phyloP scores from a whole-genome alignment of 106 monocot species.

The Xerophyta viscosa region DNA sequence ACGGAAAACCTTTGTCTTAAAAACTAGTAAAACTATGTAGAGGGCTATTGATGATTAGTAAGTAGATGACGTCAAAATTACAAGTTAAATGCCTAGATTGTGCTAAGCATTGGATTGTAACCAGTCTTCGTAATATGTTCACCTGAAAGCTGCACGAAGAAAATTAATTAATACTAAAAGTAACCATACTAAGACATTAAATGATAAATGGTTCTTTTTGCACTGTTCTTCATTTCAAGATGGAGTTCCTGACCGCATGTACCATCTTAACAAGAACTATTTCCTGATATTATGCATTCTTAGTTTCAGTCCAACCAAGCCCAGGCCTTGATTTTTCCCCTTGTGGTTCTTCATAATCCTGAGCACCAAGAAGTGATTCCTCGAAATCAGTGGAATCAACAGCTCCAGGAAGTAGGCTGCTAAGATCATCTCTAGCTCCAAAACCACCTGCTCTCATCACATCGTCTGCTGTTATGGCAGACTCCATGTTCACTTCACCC shows the following conservation, averaged over 20 bases:
- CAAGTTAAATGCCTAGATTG: too few species aligned
- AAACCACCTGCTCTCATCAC: conserved; percentile 64
- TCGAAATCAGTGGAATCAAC: conserved; percentile 82
- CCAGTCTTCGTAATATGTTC: too few species aligned
- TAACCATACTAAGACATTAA: too few species aligned
- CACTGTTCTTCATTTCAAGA: too few species aligned
- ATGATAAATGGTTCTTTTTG: too few species aligned
- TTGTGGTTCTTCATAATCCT: conserved; percentile 57
- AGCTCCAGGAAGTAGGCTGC: conserved; percentile 60
- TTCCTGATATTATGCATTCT: neutral
- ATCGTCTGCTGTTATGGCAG: conserved; percentile 50
- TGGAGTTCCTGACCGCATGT: neutral
- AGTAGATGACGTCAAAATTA: too few species aligned
- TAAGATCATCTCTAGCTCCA: conserved; percentile 75
- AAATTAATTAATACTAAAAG: too few species aligned
- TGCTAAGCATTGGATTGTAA: too few species aligned
- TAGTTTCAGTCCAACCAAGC: conserved; percentile 49
- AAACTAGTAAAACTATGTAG: too few species aligned
- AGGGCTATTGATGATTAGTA: too few species aligned
- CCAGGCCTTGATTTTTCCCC: conserved; percentile 47
- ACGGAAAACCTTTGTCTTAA: too few species aligned
- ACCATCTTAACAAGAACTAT: neutral
- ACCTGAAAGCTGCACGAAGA: too few species aligned
- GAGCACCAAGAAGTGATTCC: conserved; percentile 58
- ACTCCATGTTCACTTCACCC: conserved; percentile 56